These are phyloP conservation scores for Gypsophila paniculata DNA, from an alignment of 179 eudicot genomes.

Conservation along the genomic window DNA sequence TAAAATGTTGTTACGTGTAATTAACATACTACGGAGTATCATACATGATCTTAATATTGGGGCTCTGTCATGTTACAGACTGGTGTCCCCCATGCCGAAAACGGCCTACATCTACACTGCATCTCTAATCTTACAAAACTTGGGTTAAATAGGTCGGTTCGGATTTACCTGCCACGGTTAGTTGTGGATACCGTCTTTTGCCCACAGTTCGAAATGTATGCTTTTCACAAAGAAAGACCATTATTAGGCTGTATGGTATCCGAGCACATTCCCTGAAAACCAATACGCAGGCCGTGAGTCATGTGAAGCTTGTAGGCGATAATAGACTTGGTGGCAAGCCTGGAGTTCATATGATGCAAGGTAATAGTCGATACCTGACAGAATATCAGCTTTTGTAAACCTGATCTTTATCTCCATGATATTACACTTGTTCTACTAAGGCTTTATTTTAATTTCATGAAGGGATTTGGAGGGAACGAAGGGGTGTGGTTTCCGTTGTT, in stretches of 20 bases:
- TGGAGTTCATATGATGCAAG: not conserved
- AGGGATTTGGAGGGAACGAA: not conserved
- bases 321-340: not conserved
- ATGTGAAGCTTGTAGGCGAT: not conserved
- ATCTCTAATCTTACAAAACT: constrained; percentile 23
- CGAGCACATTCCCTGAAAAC: constrained; percentile 3
- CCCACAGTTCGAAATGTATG: not conserved
- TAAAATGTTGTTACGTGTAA: constrained; percentile 23
- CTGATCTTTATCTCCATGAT: not conserved
- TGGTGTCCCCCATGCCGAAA: constrained; percentile 14
- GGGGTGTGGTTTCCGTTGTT: too few relatives aligned
- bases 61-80: too few relatives aligned
- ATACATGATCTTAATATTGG: too few relatives aligned
- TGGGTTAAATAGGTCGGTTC: not conserved
- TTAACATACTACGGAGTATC: constrained; percentile 14
- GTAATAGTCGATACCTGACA: not conserved
- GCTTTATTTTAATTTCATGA: not conserved
- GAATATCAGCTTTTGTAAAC: not conserved
- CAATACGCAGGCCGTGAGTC: not conserved
- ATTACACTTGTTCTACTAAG: not conserved
- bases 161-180: constrained; percentile 7
- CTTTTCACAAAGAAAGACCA: too few relatives aligned
- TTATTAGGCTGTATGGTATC: not conserved
- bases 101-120: constrained; percentile 24
- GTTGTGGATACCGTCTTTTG: not conserved